Evolutionary conservation across 148 eudicot genomes (phyloP), one percentile per base, ranked within the genome.

Genomic region (Chenopodium formosanum): DNA sequence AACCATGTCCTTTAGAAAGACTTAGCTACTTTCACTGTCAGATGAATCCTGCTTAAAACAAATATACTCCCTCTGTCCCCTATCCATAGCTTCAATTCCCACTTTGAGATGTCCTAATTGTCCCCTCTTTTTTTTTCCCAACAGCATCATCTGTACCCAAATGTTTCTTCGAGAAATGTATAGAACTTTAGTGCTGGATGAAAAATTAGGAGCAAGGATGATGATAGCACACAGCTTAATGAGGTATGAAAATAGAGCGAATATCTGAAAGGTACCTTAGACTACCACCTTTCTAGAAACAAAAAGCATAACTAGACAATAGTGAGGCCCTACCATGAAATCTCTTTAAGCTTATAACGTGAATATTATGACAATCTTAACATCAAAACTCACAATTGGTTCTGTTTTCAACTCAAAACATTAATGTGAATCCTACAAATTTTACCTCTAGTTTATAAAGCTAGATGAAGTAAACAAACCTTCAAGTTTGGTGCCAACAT

Each of bases 401-500:
- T 73, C 56, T 48, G 17, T 56, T 17, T 70, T 79, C 44, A 37
- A 79, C 52, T 12, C 56, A 20, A 69, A 77, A 9, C 27, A 62
- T 81, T 46, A 48, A 68, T 52, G 70, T 40, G 22, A 47, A 40
- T 71, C 23, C 12, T 31, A 71, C 52, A 69, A 67, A 31, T 82
- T 16, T 44, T 44, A 70, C 8, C 63, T 23, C 46, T 22, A 19
- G 14, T 29, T 64, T 13, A 40, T 50, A 69, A 70, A 32, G 20
- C 22, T 46, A 67, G 32, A 81, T 13, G 23, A 68, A 44, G 70
- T 22, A 72, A 23, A 88, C 89, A 79, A 80, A 94, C 97, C 99
- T 87, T 87, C 84, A 75, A 90, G 89, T 29, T 47, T 82, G 14
- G 86, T 88, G 81, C 94, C 97, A 85, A 93, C 74, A 70, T 92